Percentiles rank a stretch among this genome's conserved stretches.
Evolutionary conservation across 1,284 basidiomycete species (phyloP).

Genomic region (Meira miltonrushii): DNA sequence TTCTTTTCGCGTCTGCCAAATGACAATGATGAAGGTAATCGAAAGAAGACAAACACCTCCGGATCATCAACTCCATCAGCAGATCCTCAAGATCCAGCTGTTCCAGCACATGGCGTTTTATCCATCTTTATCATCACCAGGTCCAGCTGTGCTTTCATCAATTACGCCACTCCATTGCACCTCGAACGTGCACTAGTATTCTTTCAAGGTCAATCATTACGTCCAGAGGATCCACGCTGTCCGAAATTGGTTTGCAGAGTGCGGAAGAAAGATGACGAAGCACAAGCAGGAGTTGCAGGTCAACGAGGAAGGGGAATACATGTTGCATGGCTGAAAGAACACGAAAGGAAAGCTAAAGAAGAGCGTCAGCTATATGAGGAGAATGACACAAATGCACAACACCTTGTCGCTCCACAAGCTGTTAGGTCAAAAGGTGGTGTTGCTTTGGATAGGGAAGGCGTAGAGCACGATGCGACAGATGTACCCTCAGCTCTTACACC

Average conservation of each 20-base stretch:
- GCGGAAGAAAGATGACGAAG: conserved; percentile 75
- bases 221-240: conserved; percentile 67
- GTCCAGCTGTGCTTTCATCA: conserved; percentile 89
- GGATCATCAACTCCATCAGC: neutral
- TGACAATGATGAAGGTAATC: conserved; percentile 14
- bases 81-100: neutral
- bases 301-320: conserved; percentile 85
- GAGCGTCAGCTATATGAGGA: neutral
- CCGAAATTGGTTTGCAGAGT: conserved; percentile 79
- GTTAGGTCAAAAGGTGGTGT: neutral
- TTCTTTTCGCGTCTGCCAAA: conserved; percentile 61
- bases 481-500: neutral
- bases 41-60: neutral
- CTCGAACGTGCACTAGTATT: conserved; percentile 65
- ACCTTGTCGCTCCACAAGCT: neutral
- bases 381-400: neutral
- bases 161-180: conserved; percentile 66
- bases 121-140: conserved; percentile 88
- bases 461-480: neutral
- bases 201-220: conserved; percentile 68
- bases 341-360: conserved; percentile 26
- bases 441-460: no score
- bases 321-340: conserved; percentile 65
- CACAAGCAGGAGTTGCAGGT: conserved; percentile 81
- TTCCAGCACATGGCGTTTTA: conserved; percentile 61